Percentiles rank a stretch among this genome's conserved stretches.
Evolutionary conservation across 2,329 filamentous ascomycete species (phyloP).

Genomic region (Ceratocystis cubensis): DNA sequence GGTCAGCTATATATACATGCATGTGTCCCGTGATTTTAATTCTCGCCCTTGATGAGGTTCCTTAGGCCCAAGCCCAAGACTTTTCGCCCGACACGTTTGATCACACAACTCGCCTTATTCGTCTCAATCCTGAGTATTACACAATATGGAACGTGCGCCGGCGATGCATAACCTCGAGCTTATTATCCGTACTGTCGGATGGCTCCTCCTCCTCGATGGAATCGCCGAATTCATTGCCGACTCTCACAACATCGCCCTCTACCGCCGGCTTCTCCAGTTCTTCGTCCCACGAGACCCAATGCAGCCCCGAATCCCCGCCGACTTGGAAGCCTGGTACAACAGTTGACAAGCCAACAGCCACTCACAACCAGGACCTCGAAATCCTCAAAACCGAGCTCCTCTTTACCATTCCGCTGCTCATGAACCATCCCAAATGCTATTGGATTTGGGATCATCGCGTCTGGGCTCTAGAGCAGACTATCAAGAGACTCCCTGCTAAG

Average conservation of each 20-base stretch:
- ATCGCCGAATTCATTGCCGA: constrained; percentile 43
- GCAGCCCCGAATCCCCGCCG: constrained; percentile 35
- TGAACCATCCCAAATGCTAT: constrained; percentile 90
- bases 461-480: constrained; percentile 69
- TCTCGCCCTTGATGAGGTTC: not conserved
- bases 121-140: constrained; percentile 77
- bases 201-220: constrained; percentile 42
- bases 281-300: constrained; percentile 41
- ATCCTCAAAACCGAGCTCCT: constrained; percentile 60
- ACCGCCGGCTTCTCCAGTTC: constrained; percentile 46
- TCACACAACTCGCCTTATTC: constrained; percentile 59
- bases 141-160: constrained; percentile 85
- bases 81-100: constrained; percentile 47
- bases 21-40: constrained; percentile 9
- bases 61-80: constrained; percentile 33
- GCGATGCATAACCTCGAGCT: constrained; percentile 48
- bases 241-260: constrained; percentile 47
- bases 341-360: constrained; percentile 30
- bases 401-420: constrained; percentile 73
- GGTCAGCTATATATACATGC: not conserved
- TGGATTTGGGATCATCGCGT: constrained; percentile 97
- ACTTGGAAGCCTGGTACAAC: constrained; percentile 44
- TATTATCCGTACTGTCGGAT: constrained; percentile 42
- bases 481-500: constrained; percentile 44
- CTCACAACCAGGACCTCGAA: constrained; percentile 29